Percentiles rank a stretch among this genome's conserved stretches.
Evolutionary conservation across 2,329 filamentous ascomycete genomes (phyloP).

Genomic region (Graphilbum sp.): DNA sequence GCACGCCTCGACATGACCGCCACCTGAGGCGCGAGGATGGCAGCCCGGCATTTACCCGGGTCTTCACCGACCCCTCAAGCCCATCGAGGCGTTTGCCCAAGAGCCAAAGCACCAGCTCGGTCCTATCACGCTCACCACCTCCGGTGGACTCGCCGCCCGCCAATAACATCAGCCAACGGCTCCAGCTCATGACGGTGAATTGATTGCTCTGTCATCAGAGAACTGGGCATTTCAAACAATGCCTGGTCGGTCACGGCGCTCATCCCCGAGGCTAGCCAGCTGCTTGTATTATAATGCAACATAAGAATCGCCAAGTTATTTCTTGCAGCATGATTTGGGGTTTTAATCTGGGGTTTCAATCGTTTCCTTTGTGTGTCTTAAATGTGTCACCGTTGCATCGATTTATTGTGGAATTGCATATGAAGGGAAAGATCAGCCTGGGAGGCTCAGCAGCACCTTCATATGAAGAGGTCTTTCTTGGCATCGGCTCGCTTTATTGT

Average conservation of each 20-base stretch:
- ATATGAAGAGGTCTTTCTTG: constrained; percentile 2
- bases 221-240: no score
- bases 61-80: constrained; percentile 47
- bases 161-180: constrained; percentile 31
- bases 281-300: no score
- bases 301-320: no score
- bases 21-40: constrained; percentile 27
- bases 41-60: constrained; percentile 50
- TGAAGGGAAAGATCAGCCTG: not conserved
- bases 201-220: constrained; percentile 16
- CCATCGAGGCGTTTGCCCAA: constrained; percentile 33
- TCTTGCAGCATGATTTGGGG: no score
- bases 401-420: not conserved
- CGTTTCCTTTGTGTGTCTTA: constrained; percentile 1
- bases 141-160: constrained; percentile 37
- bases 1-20: constrained; percentile 30
- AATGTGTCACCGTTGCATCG: not conserved
- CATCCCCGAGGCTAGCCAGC: no score
- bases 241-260: no score
- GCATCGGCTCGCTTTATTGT: constrained; percentile 4
- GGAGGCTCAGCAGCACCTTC: not conserved
- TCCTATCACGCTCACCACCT: constrained; percentile 22
- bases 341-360: not conserved
- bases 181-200: constrained; percentile 50
- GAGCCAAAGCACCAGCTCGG: constrained; percentile 37